Percentiles rank a stretch among this genome's conserved stretches.
phyloP scores from a whole-genome alignment of 2,329 filamentous ascomycete genomes.

The Alternaria solani region DNA sequence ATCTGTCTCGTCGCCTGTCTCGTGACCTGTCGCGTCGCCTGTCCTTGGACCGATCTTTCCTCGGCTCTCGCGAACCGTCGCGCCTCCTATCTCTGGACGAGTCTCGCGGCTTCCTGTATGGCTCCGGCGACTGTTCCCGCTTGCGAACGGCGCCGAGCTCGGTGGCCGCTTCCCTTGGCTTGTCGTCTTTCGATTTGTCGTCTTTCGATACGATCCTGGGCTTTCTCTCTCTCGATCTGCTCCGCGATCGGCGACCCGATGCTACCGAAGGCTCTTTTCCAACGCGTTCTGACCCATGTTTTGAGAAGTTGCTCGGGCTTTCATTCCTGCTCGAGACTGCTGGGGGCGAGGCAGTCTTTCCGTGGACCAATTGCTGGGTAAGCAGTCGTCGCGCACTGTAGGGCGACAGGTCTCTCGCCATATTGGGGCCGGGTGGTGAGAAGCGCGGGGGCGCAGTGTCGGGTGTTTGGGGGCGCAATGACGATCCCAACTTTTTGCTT shows the following conservation, averaged over 20 bases:
- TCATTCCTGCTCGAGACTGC: conserved; percentile 24
- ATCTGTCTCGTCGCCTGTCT: conserved; percentile 22
- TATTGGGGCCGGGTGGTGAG: conserved; percentile 17
- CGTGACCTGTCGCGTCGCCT: conserved; percentile 28
- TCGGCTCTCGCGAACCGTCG: conserved; percentile 20
- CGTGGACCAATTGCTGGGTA: conserved; percentile 36
- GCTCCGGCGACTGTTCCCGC: conserved; percentile 37
- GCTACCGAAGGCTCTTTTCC: conserved; percentile 19
- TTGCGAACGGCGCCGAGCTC: conserved; percentile 19
- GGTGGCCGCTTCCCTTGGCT: conserved; percentile 21
- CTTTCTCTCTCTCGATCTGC: conserved; percentile 21
- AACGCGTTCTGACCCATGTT: conserved; percentile 19
- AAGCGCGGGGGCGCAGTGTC: conserved; percentile 11
- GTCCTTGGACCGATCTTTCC: conserved; percentile 20
- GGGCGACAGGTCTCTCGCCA: conserved; percentile 43
- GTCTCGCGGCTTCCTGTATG: conserved; percentile 37
- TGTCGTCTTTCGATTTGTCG: conserved; percentile 24
- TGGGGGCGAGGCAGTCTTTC: conserved; percentile 23
- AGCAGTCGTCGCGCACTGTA: conserved; percentile 43
- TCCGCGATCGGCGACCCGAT: conserved; percentile 25
- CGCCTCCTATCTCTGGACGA: conserved; percentile 25
- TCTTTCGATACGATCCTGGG: conserved; percentile 23
- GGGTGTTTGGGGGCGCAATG: conserved; percentile 16
- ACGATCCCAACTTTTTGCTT: conserved; percentile 18
- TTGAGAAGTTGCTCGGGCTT: conserved; percentile 18